A percentile compares a stretch with the other conserved stretches of the same genome.
phyloP scores from a whole-genome alignment of 768 basidiomycete genomes.

The Obba rivulosa region DNA sequence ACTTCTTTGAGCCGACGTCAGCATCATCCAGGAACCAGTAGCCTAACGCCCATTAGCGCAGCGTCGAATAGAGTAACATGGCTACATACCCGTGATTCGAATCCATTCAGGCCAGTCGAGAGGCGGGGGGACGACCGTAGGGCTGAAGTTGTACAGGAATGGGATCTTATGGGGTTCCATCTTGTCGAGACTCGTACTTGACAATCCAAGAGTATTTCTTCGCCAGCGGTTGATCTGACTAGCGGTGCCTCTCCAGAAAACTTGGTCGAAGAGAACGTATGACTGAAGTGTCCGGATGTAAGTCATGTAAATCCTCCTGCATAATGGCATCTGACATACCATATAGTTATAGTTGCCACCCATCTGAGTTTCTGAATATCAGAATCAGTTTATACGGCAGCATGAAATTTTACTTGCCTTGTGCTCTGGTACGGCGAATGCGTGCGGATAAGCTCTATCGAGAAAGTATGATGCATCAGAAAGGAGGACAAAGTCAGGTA shows the following conservation, averaged over 20 bases:
- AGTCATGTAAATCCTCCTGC: slow-evolving; percentile 1
- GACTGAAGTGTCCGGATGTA: slow-evolving; percentile 39
- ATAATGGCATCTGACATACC: slow-evolving; percentile 39
- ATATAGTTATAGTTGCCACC: slow-evolving; percentile 98
- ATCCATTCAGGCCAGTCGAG: slow-evolving; percentile 99
- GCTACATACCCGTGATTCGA: slow-evolving; percentile 69
- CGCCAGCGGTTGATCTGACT: slow-evolving; percentile 96
- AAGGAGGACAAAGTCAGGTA: neutral
- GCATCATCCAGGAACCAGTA: slow-evolving; percentile 98
- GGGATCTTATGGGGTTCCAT: slow-evolving; percentile 98
- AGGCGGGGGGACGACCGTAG: slow-evolving; percentile 84
- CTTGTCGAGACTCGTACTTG: slow-evolving; percentile 83
- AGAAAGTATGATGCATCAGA: neutral
- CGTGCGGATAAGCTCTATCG: slow-evolving; percentile 87
- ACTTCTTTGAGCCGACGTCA: slow-evolving; percentile 83
- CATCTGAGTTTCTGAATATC: slow-evolving; percentile 48
- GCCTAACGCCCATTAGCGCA: slow-evolving; percentile 38
- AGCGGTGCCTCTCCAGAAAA: slow-evolving; percentile 93
- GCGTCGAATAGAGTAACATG: slow-evolving; percentile 3
- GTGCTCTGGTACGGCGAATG: slow-evolving; percentile 94
- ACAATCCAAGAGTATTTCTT: slow-evolving; percentile 66
- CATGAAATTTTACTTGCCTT: slow-evolving; percentile 62
- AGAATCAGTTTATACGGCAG: neutral
- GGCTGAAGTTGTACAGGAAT: slow-evolving; percentile 97
- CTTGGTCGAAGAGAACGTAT: slow-evolving; percentile 96